phyloP scores from a whole-genome alignment of 192 early-diverging fungal genomes.

The Coemansia sp. region DNA sequence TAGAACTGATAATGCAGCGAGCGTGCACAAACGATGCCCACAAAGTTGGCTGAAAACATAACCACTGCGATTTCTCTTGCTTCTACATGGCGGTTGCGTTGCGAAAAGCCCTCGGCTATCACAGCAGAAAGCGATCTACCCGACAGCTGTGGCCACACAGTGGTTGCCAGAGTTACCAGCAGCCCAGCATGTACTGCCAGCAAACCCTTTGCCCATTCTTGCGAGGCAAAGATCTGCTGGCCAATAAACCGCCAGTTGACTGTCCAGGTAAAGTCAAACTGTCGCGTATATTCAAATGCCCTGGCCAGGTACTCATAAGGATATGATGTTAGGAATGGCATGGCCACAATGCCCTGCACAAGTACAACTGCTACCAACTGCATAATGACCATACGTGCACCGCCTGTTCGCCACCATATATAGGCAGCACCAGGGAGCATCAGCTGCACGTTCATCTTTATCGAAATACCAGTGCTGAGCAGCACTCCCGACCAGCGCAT shows the following conservation, averaged over 20 bases:
- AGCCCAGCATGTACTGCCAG: constrained; percentile 61
- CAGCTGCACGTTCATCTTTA: constrained; percentile 95
- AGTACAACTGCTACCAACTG: constrained; percentile 15
- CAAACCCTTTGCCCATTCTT: constrained; percentile 58
- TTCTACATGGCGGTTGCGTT: not conserved
- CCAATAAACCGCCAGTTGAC: constrained; percentile 92
- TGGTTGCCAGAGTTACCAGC: constrained; percentile 59
- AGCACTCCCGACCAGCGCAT: constrained; percentile 20
- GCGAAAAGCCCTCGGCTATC: constrained; percentile 13
- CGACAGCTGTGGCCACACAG: constrained; percentile 55
- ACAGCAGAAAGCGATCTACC: constrained; percentile 9
- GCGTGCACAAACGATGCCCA: constrained; percentile 84
- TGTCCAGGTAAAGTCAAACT: constrained; percentile 90
- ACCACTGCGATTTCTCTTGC: constrained; percentile 24
- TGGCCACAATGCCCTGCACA: constrained; percentile 56
- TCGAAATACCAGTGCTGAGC: constrained; percentile 71
- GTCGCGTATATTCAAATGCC: constrained; percentile 86
- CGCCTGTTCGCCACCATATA: constrained; percentile 40
- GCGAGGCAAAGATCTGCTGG: constrained; percentile 65
- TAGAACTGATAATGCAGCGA: constrained; percentile 97
- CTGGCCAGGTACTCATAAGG: constrained; percentile 65
- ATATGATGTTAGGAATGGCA: constrained; percentile 60
- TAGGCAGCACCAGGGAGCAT: constrained; percentile 85
- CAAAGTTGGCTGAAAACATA: constrained; percentile 85
- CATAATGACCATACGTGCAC: not conserved